Conservation (phyloP, 352 stramenopile species). For the Pythium diclinum region DNA sequence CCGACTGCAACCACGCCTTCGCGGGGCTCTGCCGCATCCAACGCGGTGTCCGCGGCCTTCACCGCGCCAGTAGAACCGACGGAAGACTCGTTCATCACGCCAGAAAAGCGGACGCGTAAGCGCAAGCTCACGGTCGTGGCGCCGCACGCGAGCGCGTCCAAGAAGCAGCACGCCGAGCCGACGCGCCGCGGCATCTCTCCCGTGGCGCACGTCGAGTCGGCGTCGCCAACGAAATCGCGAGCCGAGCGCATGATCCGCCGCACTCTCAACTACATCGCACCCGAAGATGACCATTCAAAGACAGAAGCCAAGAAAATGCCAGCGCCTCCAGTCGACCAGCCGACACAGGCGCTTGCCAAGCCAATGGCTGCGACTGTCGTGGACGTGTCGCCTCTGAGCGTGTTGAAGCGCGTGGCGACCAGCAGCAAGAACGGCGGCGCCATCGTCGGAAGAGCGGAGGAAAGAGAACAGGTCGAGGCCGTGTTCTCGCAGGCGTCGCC, state of each 20-base stretch:
- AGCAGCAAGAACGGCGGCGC: not conserved
- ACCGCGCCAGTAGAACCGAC: not conserved
- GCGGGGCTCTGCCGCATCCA: not conserved
- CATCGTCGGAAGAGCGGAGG: slow-evolving; percentile 39
- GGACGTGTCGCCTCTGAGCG: slow-evolving; percentile 14
- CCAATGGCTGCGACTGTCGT: slow-evolving; percentile 29
- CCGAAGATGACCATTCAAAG: not conserved
- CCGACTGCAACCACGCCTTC: not conserved
- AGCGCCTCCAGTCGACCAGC: not conserved
- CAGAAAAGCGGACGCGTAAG: slow-evolving; percentile 19
- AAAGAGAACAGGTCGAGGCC: slow-evolving; percentile 40
- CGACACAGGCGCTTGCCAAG: not conserved
- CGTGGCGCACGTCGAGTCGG: not conserved
- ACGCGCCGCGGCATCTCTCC: slow-evolving; percentile 14
- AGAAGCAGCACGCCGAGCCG: not conserved
- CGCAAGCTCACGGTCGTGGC: slow-evolving; percentile 5
- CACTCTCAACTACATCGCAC: slow-evolving; percentile 20
- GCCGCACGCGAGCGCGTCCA: not conserved
- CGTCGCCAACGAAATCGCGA: not conserved
- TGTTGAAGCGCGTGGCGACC: slow-evolving; percentile 11
- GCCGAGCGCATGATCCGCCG: slow-evolving; percentile 16
- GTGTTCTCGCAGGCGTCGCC: slow-evolving; percentile 24
- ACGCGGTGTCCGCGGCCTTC: slow-evolving; percentile 3
- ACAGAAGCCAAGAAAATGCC: not conserved
- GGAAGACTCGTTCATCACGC: slow-evolving; percentile 5